Evolutionary conservation across 1,284 basidiomycete species (phyloP), one percentile per base, ranked within the genome.

Genomic region (Ganoderma boninense): DNA sequence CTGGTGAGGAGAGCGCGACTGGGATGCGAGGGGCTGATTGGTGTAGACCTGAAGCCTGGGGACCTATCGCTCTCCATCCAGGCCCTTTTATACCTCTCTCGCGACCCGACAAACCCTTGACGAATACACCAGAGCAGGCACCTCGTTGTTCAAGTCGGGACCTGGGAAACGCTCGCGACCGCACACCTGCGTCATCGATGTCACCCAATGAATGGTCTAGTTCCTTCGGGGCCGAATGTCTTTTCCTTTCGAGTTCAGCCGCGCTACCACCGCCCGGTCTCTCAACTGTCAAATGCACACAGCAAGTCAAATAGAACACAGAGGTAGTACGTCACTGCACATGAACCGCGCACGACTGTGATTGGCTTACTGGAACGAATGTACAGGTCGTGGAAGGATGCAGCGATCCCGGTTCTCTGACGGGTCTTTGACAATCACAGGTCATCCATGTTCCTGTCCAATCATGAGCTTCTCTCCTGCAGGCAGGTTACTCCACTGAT

Each of bases 21-120:
- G 35, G 49, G 64, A 23, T 54, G 56, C 6, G 40, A 60, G 61
- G 52, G 46, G 68, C 56, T 66, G 46, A 52, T 23, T 40, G 62
- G 60, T 52, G 42, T 57, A 20, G 72, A 71, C 65, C 66, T 67
- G 60, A 42, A 68, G 67, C 54, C 56, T 68, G 67, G 29, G 49
- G 61, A 56, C 49, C 4, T 32, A 23, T 29, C 38, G 0, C 4
- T 32, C 32, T 2, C 3, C 16, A 16, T 26, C 4, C n/a, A 23
- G 32, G n/a, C 11, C 40, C 60, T 43, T 69, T 61, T 69, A 69
- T 69, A 69, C 67, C 40, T 43, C 18, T 20, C 38, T 7, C 10
- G 38, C 35, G 2, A 18, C 59, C 29, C 52, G 8, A 14, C n/a
- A 14, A 54, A 29, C 26, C 20, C n/a, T 54, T n/a, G 4, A n/a